Evolutionary conservation across 2,329 filamentous ascomycete genomes (phyloP), one percentile per base, ranked within the genome.

Genomic region (Zasmidium citrigriseum): DNA sequence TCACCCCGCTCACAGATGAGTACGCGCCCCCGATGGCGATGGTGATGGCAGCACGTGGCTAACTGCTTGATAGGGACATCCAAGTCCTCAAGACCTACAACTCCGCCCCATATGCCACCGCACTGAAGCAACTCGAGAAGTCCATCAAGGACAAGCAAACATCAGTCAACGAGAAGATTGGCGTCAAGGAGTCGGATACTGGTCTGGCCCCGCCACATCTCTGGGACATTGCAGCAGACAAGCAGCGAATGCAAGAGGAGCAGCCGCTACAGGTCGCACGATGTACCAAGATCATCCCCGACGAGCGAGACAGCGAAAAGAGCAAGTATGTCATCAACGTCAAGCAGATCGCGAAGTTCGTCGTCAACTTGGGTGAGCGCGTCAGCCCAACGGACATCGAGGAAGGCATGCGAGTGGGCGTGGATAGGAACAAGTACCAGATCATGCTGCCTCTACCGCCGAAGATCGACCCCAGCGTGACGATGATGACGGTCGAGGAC

Each of bases 251-350:
- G 95, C 88, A 89, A 64, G 95, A 99, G 79, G 95, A 99, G 79
- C 95, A 99, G 72, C 95, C 95, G 46, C 85, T 98, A 69, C 95
- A 99, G 79, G 95, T 99, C 64, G 95, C 95, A 65, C 86, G 95
- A 72, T 99, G 95, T 83, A 99, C 95, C 60, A 99, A 99, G 84
- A 99, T 99, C 76, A 99, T 99, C 68, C 88, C 92, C 61, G 93
- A 98, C 73, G 93, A 96, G 75, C 93, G 95, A 78, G 93, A 98
- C 75, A 83, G 91, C 61, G 90, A 96, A 64, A 99, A 99, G 86
- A 96, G 90, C 86, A 99, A 98, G 87, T 99, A 99, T 81, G 93
- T 99, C 71, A 99, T 99, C 84, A 99, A 99, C 78, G 93, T 99
- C 69, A 99, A 99, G 83, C 95, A 99, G 78, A 99, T 99, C 71